Base-by-base conservation (phyloP, 495 filamentous ascomycete genomes). In the Xylaria venustula region DNA sequence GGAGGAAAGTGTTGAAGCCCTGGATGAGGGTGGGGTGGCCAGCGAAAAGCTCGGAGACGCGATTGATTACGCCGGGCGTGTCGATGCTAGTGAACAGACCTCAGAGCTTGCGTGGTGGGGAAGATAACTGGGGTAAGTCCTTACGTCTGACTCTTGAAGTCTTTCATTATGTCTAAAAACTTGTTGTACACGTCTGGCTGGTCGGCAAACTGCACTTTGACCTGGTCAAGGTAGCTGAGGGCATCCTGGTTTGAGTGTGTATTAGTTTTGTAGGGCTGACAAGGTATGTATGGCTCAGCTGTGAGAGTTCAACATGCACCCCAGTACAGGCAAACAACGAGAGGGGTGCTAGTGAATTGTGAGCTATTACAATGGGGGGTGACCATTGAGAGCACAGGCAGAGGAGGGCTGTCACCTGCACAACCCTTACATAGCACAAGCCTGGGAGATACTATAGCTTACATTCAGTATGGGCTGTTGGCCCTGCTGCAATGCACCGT, bases 141-240 rank as follows among this genome's bases (percentile, higher is more conserved):
- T 78, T 76, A 94, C 87, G 92, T 90, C 77, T 96, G 93, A 67
- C 92, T 96, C 77, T 99, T 99, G 77, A 99, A 99, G 63, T 99
- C 95, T 73, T 99, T 99, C 95, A 99, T 99, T 51, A 99, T 99
- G 64, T 99, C 94, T 53, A 99, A 76, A 67, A 99, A 99, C 20
- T 89, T 85, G 71, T 99, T 99, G 69, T 99, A 99, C 2, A 99
- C 94, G 72, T 99, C 95, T 8, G 94, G 93, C 65, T 96, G 91
- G 56, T 97, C 92, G 54, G 91, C 88, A 67, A 99, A 99, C 64
- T 96, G 92, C 47, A 97, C 93, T 75, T 99, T 99, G 60, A 99
- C 94, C 71, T 98, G 95, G 72, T 99, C 94, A 36, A 99, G 83
- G 72, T 99, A 99, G 73, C 91, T 97, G 14, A 99, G 82, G 17